phyloP scores from a whole-genome alignment of 139 green algal genomes.

The Diplosphaera chodatii region DNA sequence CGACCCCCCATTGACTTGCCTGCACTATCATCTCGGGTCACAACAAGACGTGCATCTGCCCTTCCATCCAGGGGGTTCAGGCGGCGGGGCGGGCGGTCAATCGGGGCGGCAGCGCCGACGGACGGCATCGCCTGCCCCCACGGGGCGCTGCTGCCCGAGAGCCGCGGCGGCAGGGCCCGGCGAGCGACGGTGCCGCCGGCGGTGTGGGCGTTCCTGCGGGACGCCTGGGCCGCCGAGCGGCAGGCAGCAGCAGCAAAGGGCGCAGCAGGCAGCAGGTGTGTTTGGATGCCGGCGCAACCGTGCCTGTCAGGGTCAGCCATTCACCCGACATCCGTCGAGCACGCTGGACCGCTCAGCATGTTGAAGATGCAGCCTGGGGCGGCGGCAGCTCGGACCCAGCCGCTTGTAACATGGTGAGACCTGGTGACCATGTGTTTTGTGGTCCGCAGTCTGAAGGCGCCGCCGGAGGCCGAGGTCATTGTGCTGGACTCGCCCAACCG shows the following conservation, averaged over 20 bases:
- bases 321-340: too few relatives aligned
- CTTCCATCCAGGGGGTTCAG: conserved; percentile 17
- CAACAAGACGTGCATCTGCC: too few relatives aligned
- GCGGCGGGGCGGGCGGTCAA: conserved; percentile 10
- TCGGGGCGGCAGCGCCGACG: conserved; percentile 32
- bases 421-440: too few relatives aligned
- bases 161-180: conserved; percentile 7
- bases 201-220: conserved; percentile 25
- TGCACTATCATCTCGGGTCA: too few relatives aligned
- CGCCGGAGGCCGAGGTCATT: neutral
- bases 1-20: too few relatives aligned
- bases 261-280: neutral
- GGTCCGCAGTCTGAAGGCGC: too few relatives aligned
- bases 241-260: neutral
- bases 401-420: too few relatives aligned
- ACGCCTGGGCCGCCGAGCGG: conserved; percentile 6
- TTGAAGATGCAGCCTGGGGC: too few relatives aligned
- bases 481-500: conserved; percentile 1
- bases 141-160: conserved; percentile 39
- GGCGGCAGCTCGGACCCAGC: too few relatives aligned
- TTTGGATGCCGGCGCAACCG: too few relatives aligned
- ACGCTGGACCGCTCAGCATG: too few relatives aligned
- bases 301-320: too few relatives aligned
- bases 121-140: conserved; percentile 50
- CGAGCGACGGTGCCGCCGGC: conserved; percentile 30